Evolutionary conservation across 1,284 basidiomycete species (phyloP).

Genomic region (Paramarasmius palmivorus): DNA sequence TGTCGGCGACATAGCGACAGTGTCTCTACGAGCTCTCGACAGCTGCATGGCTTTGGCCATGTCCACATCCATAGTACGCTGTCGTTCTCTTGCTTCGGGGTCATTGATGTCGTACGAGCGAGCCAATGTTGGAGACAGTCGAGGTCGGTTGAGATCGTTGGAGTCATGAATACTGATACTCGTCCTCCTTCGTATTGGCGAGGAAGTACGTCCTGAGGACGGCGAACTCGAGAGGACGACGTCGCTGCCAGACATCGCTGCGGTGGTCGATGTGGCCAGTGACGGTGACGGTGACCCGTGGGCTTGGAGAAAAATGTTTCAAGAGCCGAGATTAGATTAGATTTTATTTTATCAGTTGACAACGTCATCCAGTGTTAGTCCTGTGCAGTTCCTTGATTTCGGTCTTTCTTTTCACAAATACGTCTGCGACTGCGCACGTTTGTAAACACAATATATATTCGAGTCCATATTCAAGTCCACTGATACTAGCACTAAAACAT

Average conservation of each 20-base stretch:
- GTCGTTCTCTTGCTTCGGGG: slow-evolving; percentile 71
- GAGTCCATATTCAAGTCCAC: too few relatives aligned
- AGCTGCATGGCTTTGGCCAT: slow-evolving; percentile 73
- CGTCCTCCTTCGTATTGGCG: slow-evolving; percentile 38
- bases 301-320: too few relatives aligned
- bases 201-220: slow-evolving; percentile 37
- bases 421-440: too few relatives aligned
- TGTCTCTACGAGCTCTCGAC: slow-evolving; percentile 70
- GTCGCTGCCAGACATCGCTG: slow-evolving; percentile 3
- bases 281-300: too few relatives aligned
- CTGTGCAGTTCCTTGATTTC: too few relatives aligned
- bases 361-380: too few relatives aligned
- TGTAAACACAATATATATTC: too few relatives aligned
- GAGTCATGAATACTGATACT: slow-evolving; percentile 44
- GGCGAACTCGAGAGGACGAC: slow-evolving; percentile 42
- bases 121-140: slow-evolving; percentile 63
- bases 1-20: slow-evolving; percentile 41
- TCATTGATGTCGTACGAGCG: slow-evolving; percentile 68
- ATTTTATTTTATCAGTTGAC: too few relatives aligned
- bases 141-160: slow-evolving; percentile 42
- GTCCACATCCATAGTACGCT: slow-evolving; percentile 84
- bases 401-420: too few relatives aligned
- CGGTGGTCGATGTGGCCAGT: too few relatives aligned
- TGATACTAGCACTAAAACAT: too few relatives aligned
- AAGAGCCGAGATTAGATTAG: too few relatives aligned